Conservation (phyloP, 2,329 filamentous ascomycete genomes). For the Lachnellula arida region DNA sequence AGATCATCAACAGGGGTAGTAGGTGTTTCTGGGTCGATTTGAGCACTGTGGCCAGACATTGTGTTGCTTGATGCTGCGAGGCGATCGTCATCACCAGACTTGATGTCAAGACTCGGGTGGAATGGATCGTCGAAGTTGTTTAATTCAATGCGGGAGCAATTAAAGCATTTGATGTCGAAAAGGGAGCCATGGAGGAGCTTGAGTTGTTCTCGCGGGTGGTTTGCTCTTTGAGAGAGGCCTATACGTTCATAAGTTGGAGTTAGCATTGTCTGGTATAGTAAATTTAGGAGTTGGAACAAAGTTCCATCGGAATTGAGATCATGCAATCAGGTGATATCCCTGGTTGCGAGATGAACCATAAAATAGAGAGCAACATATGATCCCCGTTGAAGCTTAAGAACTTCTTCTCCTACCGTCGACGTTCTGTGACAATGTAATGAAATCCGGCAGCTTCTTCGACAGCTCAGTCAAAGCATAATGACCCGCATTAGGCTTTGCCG, state of each 20-base stretch:
- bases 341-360: no score
- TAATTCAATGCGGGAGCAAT: conserved; percentile 62
- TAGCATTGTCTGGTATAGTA: no score
- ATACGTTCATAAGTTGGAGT: background rate
- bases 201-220: conserved; percentile 64
- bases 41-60: background rate
- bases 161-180: conserved; percentile 75
- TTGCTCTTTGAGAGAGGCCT: conserved; percentile 60
- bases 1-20: conserved; percentile 35
- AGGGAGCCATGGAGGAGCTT: conserved; percentile 77
- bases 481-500: conserved; percentile 69
- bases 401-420: conserved; percentile 57
- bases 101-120: conserved; percentile 61
- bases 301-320: no score
- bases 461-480: conserved; percentile 77
- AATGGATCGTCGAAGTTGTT: conserved; percentile 75
- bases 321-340: background rate
- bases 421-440: conserved; percentile 80
- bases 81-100: conserved; percentile 33
- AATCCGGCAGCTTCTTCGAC: conserved; percentile 55
- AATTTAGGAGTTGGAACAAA: no score
- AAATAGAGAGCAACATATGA: conserved; percentile 4
- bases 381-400: no score
- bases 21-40: conserved; percentile 1
- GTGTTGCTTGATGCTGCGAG: conserved; percentile 25